Evolutionary conservation across 2,329 filamentous ascomycete species (phyloP), one percentile per base, ranked within the genome.

Genomic region (Fusarium longipes): DNA sequence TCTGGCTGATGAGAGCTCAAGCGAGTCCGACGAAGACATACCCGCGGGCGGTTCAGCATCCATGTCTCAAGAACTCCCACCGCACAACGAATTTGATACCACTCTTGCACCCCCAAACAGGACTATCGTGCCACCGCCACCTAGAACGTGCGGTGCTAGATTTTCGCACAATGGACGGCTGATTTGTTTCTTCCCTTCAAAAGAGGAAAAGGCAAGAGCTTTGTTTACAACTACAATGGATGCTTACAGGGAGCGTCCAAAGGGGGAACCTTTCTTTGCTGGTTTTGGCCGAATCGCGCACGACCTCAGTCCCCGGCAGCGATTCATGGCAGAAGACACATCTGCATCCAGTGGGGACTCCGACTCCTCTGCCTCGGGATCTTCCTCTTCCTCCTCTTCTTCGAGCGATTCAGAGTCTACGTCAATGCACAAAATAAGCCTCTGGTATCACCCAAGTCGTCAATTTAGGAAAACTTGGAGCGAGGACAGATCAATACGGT

Each of bases 1-100:
- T 5, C 77, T 88, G 33, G 84, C 82, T 29, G 91, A 92, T 57
- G 93, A 96, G 67, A 95, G 92, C 68, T 97, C 93, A 5, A 96
- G 92, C 71, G 92, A 94, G 67, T 92, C 94, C 22, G 92, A 93
- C 36, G 82, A 82, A 43, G 82, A 84, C 24, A 84, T 86, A 12
- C 82, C 82, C 1, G 75, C 82, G 3, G 83, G 84, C 5, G 84
- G 82, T 18, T 86, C 84, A 10, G 84, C 83, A 14, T 84, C 85
- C 53, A 86, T 89, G 84, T 89, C 87, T 8, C 87, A 89, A 65
- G 87, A 89, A 67, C 79, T 89, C 22, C 83, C 82, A 40, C 81
- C 83, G 10, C 87, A 84, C 61, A 81, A 80, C 22, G 85, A 87
- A 47, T 79, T 82, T 6, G 86, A 86, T 40, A 83, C 82, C 6